A percentile compares a stretch with the other conserved stretches of the same genome.
These are phyloP conservation scores for Sporothrix mexicana DNA, from an alignment of 2,329 filamentous ascomycete genomes.

Conservation along the genomic window DNA sequence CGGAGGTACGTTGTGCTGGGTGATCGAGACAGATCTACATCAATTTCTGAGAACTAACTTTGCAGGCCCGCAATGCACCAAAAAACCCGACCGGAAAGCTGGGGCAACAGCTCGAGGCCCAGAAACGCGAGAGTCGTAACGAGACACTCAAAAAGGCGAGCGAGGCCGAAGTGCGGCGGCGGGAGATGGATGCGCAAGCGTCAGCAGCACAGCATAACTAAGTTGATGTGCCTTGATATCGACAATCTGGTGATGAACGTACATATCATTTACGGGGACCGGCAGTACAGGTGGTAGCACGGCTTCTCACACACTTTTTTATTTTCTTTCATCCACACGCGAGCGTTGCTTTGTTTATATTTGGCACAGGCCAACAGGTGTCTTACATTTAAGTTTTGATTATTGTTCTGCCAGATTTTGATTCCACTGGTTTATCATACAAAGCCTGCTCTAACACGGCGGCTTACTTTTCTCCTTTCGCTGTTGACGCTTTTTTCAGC, in stretches of 20 bases:
- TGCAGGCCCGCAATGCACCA: slow-evolving; percentile 43
- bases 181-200: slow-evolving; percentile 70
- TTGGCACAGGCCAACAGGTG: neutral
- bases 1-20: slow-evolving; percentile 72
- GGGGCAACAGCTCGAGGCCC: slow-evolving; percentile 70
- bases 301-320: neutral
- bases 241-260: neutral
- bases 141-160: slow-evolving; percentile 73
- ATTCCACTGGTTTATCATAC: neutral
- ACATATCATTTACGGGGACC: neutral
- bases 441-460: neutral
- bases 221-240: neutral
- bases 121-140: slow-evolving; percentile 75
- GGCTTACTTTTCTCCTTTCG: neutral
- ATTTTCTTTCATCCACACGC: neutral
- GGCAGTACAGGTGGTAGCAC: neutral
- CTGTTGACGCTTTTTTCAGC: neutral
- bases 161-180: slow-evolving; percentile 65
- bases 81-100: slow-evolving; percentile 71
- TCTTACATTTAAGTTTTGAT: slow-evolving; percentile 5
- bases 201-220: slow-evolving; percentile 64
- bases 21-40: too few species aligned
- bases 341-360: neutral
- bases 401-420: neutral
- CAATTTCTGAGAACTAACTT: too few species aligned